Base-by-base conservation (phyloP, 768 basidiomycete species). In the Pholiota molesta region DNA sequence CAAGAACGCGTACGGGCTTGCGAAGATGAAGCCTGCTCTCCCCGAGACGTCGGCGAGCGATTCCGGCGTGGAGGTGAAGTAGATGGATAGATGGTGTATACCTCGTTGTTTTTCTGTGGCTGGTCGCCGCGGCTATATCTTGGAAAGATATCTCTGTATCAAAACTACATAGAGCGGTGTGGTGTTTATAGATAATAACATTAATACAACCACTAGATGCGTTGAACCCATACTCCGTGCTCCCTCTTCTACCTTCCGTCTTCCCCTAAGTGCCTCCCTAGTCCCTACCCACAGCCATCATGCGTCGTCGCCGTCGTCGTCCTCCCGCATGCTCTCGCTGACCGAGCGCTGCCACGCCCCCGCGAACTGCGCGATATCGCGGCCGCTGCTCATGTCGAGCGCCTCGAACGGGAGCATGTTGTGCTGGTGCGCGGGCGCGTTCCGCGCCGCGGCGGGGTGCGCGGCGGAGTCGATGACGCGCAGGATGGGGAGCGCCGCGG, bases 401-500 rank as follows among this genome's bases (percentile, higher is more conserved):
- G 91, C 92, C 69, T 99, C 96, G 52, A 94, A 82, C 9, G 96
- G 97, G 33, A 96, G 81, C 89, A 95, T 96, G 68, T 95, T 97
- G 73, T 92, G 92, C 65, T 90, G 90, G 70, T 92, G 78, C 0
- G 82, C 77, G 2, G 96, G 96, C 1, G 88, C 85, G 63, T 87
- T 92, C 37, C 82, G 78, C 16, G 77, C 77, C 0, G 87, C 88
- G 1, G 81, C 81, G 0, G 92, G 92, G 72, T 97, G 94, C 6
- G 82, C 73, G 2, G 80, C 81, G 0, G 91, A 93, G 69, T 94
- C 87, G 57, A 97, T 88, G 40, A 90, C 85, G 44, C 84, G 82
- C 29, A 91, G 72, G 59, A 78, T 76, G 0, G 87, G 78, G n/a
- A 67, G n/a, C n/a, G n/a, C n/a, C n/a, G n/a, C n/a, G n/a, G n/a